phyloP scores from a whole-genome alignment of 352 stramenopile species.

The Plasmopara muralis region DNA sequence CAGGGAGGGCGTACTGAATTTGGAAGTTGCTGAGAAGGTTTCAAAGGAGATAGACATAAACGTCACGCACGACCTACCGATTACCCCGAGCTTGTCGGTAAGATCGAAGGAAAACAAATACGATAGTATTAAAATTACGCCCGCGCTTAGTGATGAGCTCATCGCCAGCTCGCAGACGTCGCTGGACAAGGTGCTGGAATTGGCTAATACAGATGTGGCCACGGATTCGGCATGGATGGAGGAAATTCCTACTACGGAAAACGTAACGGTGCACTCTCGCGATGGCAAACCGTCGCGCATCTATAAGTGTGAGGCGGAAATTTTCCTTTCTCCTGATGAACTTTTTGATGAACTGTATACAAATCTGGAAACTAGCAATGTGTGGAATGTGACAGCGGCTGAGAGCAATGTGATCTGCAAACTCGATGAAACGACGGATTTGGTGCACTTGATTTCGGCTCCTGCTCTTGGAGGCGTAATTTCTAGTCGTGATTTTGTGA shows the following conservation, averaged over 20 bases:
- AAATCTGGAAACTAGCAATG: constrained; percentile 63
- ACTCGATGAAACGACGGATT: constrained; percentile 61
- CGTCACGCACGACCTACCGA: constrained; percentile 12
- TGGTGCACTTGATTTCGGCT: constrained; percentile 63
- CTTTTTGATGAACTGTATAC: constrained; percentile 74
- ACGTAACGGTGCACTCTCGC: constrained; percentile 55
- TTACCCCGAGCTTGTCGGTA: constrained; percentile 3
- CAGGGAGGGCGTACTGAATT: constrained; percentile 22
- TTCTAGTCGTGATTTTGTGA: constrained; percentile 77
- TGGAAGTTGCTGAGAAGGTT: constrained; percentile 29
- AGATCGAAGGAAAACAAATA: constrained; percentile 27
- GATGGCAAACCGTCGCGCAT: constrained; percentile 67
- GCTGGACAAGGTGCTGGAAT: constrained; percentile 47
- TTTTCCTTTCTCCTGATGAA: constrained; percentile 65
- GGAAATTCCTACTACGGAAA: constrained; percentile 53
- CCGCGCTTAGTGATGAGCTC: constrained; percentile 41
- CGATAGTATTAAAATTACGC: constrained; percentile 33
- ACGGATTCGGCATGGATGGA: constrained; percentile 52
- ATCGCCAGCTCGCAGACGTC: constrained; percentile 37
- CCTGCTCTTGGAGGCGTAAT: constrained; percentile 68
- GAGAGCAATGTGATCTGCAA: constrained; percentile 70
- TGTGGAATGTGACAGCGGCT: constrained; percentile 71
- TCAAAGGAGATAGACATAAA: constrained; percentile 35
- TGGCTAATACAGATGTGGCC: constrained; percentile 35
- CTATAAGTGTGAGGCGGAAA: constrained; percentile 66